Evolutionary conservation across 768 basidiomycete species (phyloP).

Genomic region (Xerocomellus amylosporus): DNA sequence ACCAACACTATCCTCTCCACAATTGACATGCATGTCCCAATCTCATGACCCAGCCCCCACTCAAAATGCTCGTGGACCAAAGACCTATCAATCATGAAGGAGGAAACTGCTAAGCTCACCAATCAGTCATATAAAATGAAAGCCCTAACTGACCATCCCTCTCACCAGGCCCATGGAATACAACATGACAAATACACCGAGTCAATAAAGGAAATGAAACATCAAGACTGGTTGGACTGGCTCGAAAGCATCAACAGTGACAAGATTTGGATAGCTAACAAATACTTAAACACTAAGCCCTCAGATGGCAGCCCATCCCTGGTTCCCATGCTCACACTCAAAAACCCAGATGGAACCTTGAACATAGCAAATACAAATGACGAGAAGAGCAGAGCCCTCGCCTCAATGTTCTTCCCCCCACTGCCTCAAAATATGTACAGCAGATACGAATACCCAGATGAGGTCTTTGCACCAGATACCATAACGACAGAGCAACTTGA

Average conservation of each 20-base stretch:
- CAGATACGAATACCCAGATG: neutral
- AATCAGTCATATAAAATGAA: neutral
- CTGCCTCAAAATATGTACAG: too few species aligned
- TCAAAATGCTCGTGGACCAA: too few species aligned
- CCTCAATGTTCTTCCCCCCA: too few species aligned
- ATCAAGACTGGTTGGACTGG: constrained; percentile 9
- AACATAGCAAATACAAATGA: too few species aligned
- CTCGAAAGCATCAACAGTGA: neutral
- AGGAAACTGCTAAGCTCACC: too few species aligned
- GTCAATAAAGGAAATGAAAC: constrained; percentile 1
- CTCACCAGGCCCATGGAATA: neutral
- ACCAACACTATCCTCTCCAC: neutral
- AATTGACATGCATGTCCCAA: neutral
- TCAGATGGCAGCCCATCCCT: rapidly evolving
- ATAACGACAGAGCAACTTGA: neutral
- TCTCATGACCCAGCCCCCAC: neutral
- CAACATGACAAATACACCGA: neutral
- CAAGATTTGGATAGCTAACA: constrained; percentile 4
- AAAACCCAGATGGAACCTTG: neutral
- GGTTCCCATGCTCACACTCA: constrained; percentile 4
- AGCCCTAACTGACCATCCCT: neutral
- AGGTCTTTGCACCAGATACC: neutral
- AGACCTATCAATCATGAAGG: too few species aligned
- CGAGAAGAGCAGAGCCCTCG: too few species aligned
- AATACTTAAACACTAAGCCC: neutral